Evolutionary conservation across 2,329 filamentous ascomycete genomes (phyloP).

Genomic region (Fusarium foetens): DNA sequence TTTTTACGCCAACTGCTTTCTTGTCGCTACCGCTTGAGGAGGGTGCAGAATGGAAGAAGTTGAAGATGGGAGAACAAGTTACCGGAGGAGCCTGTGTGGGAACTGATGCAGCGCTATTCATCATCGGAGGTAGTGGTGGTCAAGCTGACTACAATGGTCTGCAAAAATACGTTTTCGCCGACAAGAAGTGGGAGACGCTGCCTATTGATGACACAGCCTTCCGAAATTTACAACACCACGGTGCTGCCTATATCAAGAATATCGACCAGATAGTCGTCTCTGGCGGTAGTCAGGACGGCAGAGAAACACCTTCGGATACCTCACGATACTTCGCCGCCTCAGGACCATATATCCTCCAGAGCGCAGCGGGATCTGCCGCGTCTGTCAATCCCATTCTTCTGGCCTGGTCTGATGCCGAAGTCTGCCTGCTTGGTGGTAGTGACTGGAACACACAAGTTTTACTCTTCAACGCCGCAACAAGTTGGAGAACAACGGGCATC

Average conservation of each 20-base stretch:
- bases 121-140: constrained; percentile 77
- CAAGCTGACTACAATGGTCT: constrained; percentile 74
- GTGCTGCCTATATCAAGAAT: constrained; percentile 76
- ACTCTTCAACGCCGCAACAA: constrained; percentile 70
- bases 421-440: constrained; percentile 78
- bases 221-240: constrained; percentile 77
- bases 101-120: constrained; percentile 75
- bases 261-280: constrained; percentile 82
- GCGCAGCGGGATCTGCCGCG: constrained; percentile 68
- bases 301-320: constrained; percentile 69
- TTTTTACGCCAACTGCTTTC: constrained; percentile 80
- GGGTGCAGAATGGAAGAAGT: constrained; percentile 76
- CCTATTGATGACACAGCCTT: constrained; percentile 46
- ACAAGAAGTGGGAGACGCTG: constrained; percentile 63
- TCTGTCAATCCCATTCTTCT: constrained; percentile 77
- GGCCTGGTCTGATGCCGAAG: constrained; percentile 76
- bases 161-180: constrained; percentile 71
- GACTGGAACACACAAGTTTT: constrained; percentile 71
- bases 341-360: constrained; percentile 70
- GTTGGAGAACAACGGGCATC: constrained; percentile 72
- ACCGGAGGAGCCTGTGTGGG: constrained; percentile 82
- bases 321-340: constrained; percentile 79
- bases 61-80: constrained; percentile 75
- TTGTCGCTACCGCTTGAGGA: constrained; percentile 75
- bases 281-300: constrained; percentile 75